A percentile compares a stretch with the other conserved stretches of the same genome.
phyloP scores from a whole-genome alignment of 2,329 filamentous ascomycete genomes.

The Raffaelea deltoideospora region DNA sequence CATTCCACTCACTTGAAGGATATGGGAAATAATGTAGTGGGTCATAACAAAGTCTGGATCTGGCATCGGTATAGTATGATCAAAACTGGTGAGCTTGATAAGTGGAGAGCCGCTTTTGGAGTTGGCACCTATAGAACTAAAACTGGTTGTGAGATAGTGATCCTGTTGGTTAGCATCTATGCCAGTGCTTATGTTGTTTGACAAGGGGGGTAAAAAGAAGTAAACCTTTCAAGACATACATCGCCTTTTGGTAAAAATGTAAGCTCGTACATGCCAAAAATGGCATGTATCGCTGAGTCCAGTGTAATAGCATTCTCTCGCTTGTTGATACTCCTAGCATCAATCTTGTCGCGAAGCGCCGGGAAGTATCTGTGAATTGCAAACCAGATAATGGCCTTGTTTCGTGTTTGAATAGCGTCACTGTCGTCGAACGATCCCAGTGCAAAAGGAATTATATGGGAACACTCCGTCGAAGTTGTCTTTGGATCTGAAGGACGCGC shows the following conservation, averaged over 20 bases:
- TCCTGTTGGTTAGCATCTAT: too few species aligned
- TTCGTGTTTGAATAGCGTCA: background rate
- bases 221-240: too few species aligned
- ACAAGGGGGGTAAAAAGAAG: too few species aligned
- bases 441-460: slow-evolving; percentile 5
- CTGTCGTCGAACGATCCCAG: background rate
- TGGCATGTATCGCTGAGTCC: background rate
- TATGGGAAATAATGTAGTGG: background rate
- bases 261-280: background rate
- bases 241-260: background rate
- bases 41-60: background rate
- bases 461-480: background rate
- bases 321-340: slow-evolving; percentile 4
- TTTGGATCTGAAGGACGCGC: background rate
- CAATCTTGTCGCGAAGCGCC: background rate
- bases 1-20: background rate
- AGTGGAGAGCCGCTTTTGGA: background rate
- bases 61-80: background rate
- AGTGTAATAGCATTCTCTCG: background rate
- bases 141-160: too few species aligned
- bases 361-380: slow-evolving; percentile 6
- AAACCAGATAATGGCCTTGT: slow-evolving; percentile 1
- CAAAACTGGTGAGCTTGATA: background rate
- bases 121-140: too few species aligned
- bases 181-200: too few species aligned